Base-by-base conservation (phyloP, 139 green algal genomes). In the Tetradesmus lagerheimii region DNA sequence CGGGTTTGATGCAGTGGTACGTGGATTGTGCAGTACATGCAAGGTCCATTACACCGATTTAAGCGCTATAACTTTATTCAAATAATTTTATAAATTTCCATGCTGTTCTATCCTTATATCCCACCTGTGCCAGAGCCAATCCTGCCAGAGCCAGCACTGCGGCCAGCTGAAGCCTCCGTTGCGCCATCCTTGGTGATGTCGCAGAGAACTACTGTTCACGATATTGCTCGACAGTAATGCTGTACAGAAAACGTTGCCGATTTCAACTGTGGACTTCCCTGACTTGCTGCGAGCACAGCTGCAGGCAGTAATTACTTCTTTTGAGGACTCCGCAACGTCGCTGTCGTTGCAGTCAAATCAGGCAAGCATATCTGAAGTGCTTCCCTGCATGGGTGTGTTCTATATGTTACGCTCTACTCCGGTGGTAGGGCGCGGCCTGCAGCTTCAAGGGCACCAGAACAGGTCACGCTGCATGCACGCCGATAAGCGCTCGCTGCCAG, bases 131-230 rank as follows among this genome's bases (percentile, higher is more conserved):
- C 71, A 79, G 5, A 37, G 31, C n/a, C n/a, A 37, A 41, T 79
- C 29, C 71, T 25, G 71, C 71, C 71, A 79, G 71, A 18, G 71
- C 71, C 71, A 79, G 71, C 71, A 79, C 31, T n/a, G 71, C 57
- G 57, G 57, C 57, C n/a, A 71, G 57, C 25, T 71, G 57, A 31
- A 71, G 57, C 57, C 57, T 71, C 57, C 57, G 57, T 4, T 71
- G 57, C 23, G 57, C 57, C 57, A 71, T 71, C 47, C 4, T 71
- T 57, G 14, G 53, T 27, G 3, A 38, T 18, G 66, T 38, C 25
- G 18, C 66, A 37, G 27, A 18, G 8, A 14, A 14, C 6, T 31
- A 23, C 25, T 23, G n/a, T n/a, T n/a, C n/a, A 77, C 8, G 18
- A 15, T 77, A 16, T 35, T 77, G 8, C 9, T 29, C 12, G 8